Percentiles rank a stretch among this genome's conserved stretches.
Evolutionary conservation across 2,329 filamentous ascomycete genomes (phyloP).

Genomic region (Rhinocladiella mackenziei): DNA sequence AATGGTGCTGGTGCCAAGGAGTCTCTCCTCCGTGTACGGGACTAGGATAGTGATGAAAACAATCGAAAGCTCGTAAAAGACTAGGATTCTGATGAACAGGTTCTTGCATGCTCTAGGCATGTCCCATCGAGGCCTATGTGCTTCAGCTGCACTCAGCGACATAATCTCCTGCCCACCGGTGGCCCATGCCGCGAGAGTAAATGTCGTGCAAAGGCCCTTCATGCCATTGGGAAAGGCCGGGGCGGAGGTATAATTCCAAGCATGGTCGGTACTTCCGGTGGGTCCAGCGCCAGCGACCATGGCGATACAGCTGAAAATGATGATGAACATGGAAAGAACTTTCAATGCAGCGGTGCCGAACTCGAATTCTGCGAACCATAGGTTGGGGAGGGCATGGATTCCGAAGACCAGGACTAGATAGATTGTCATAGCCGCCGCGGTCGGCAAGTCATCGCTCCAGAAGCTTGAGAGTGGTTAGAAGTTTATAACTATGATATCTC

Average conservation of each 20-base stretch:
- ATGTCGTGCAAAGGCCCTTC: slow-evolving; percentile 36
- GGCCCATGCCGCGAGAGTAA: slow-evolving; percentile 36
- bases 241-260: slow-evolving; percentile 31
- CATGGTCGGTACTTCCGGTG: slow-evolving; percentile 31
- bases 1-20: slow-evolving; percentile 41
- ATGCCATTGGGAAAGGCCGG: slow-evolving; percentile 35
- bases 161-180: slow-evolving; percentile 47
- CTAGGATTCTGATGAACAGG: slow-evolving; percentile 51
- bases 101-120: slow-evolving; percentile 52
- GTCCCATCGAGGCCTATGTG: slow-evolving; percentile 46
- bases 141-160: slow-evolving; percentile 54
- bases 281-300: slow-evolving; percentile 75
- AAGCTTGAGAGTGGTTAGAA: neutral
- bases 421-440: slow-evolving; percentile 56
- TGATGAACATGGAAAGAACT: slow-evolving; percentile 73
- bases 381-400: slow-evolving; percentile 79
- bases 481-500: neutral
- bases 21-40: slow-evolving; percentile 50
- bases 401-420: slow-evolving; percentile 66
- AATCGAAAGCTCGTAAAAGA: slow-evolving; percentile 55
- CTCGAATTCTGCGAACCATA: slow-evolving; percentile 76
- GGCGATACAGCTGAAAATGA: slow-evolving; percentile 42
- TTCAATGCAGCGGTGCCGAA: slow-evolving; percentile 77
- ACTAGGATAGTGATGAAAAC: slow-evolving; percentile 58
- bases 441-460: slow-evolving; percentile 12